Conservation (phyloP, 345 rosid species). For the Cochlearia excelsa region DNA sequence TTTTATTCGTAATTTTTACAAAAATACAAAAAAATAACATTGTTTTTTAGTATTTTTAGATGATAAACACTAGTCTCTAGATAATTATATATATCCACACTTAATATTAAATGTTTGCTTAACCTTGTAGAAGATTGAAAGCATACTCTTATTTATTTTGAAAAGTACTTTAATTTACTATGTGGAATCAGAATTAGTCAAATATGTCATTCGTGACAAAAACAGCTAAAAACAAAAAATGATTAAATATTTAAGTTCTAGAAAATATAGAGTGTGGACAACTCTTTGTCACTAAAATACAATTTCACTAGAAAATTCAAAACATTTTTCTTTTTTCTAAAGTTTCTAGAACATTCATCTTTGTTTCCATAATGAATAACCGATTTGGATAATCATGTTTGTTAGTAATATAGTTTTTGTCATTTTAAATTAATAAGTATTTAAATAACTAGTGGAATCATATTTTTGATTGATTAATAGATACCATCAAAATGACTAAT, state of each 20-base stretch:
- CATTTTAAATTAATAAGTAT: background rate
- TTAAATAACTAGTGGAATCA: background rate
- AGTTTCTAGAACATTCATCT: background rate
- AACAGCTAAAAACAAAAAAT: background rate
- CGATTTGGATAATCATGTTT: background rate
- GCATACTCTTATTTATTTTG: background rate
- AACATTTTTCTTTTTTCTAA: background rate
- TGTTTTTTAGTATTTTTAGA: too few species aligned
- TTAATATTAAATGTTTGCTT: too few species aligned
- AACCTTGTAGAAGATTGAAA: background rate
- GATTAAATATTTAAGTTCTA: slow-evolving; percentile 8
- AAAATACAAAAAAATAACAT: too few species aligned
- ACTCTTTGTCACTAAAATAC: slow-evolving; percentile 12
- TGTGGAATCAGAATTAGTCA: slow-evolving; percentile 15
- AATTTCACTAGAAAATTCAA: background rate
- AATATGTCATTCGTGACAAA: slow-evolving; percentile 18
- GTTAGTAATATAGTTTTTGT: background rate
- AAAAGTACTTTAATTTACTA: background rate
- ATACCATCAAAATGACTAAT: background rate
- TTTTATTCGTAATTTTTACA: too few species aligned
- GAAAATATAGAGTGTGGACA: slow-evolving; percentile 4
- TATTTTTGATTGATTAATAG: background rate
- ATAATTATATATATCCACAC: too few species aligned
- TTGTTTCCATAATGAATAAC: background rate
- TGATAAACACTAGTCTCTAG: too few species aligned